These are phyloP conservation scores for Rosa lucieae DNA, from an alignment of 306 rosid species.

Conservation along the genomic window DNA sequence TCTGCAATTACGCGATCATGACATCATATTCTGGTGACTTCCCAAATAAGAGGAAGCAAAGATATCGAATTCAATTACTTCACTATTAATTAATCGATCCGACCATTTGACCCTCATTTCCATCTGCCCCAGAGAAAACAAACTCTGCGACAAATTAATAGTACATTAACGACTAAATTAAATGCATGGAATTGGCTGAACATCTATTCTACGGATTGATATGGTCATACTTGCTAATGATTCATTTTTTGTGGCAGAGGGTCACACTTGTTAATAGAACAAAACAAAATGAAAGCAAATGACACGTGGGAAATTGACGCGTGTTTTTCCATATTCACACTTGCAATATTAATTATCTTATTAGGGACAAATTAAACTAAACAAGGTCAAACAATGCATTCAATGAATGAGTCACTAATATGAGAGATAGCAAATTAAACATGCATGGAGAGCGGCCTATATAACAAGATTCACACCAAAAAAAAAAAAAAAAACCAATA, in stretches of 20 bases:
- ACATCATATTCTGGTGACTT: background rate
- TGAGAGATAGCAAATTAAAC: background rate
- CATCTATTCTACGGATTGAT: background rate
- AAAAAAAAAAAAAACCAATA: background rate
- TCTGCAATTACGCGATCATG: background rate
- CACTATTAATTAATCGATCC: background rate
- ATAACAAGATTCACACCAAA: background rate
- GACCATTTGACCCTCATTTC: background rate
- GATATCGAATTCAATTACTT: background rate
- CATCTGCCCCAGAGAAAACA: background rate
- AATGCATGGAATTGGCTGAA: too few relatives aligned
- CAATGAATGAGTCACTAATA: background rate
- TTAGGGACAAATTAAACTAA: background rate
- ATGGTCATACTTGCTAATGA: background rate
- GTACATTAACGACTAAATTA: background rate
- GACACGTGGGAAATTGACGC: conserved; percentile 5
- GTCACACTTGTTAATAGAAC: background rate
- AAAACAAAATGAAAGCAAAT: background rate
- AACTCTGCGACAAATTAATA: background rate
- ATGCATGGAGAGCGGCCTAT: background rate
- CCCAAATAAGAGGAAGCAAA: background rate
- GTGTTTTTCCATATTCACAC: background rate
- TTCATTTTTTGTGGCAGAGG: background rate
- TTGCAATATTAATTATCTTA: background rate
- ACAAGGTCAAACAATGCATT: background rate